Conservation (phyloP, 2,329 filamentous ascomycete genomes). For the Fusarium nygamai region DNA sequence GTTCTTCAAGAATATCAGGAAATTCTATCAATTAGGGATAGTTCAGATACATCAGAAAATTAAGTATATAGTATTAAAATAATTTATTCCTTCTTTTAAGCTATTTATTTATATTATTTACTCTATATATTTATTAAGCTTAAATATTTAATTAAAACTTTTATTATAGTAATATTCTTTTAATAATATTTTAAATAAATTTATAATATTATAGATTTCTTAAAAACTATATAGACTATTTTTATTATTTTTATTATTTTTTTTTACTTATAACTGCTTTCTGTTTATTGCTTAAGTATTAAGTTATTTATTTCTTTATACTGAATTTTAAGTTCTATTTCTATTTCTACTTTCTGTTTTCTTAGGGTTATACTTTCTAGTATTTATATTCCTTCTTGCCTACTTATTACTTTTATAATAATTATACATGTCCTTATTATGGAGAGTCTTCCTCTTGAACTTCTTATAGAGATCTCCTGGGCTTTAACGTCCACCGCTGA, state of each 20-base stretch:
- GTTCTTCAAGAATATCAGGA: background rate
- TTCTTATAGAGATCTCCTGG: background rate
- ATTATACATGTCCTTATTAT: background rate
- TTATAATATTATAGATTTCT: too few relatives aligned
- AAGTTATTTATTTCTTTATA: background rate
- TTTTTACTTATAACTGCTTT: background rate
- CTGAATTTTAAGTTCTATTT: background rate
- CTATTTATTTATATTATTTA: background rate
- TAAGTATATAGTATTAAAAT: background rate
- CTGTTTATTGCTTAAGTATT: background rate
- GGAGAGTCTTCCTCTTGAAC: background rate
- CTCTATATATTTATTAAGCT: too few relatives aligned
- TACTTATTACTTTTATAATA: too few relatives aligned
- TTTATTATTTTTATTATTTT: too few relatives aligned
- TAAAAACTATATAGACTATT: too few relatives aligned
- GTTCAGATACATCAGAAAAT: background rate
- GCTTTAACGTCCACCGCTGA: background rate
- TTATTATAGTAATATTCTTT: too few relatives aligned
- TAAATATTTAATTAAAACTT: too few relatives aligned
- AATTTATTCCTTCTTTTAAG: background rate
- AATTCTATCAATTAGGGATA: background rate
- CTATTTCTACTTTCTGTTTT: background rate
- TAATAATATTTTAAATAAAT: too few relatives aligned
- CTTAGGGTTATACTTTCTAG: background rate
- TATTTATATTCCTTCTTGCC: background rate